A percentile compares a stretch with the other conserved stretches of the same genome.
These are phyloP conservation scores for Apiospora pterosperma DNA, from an alignment of 2,329 filamentous ascomycete species.

Conservation along the genomic window DNA sequence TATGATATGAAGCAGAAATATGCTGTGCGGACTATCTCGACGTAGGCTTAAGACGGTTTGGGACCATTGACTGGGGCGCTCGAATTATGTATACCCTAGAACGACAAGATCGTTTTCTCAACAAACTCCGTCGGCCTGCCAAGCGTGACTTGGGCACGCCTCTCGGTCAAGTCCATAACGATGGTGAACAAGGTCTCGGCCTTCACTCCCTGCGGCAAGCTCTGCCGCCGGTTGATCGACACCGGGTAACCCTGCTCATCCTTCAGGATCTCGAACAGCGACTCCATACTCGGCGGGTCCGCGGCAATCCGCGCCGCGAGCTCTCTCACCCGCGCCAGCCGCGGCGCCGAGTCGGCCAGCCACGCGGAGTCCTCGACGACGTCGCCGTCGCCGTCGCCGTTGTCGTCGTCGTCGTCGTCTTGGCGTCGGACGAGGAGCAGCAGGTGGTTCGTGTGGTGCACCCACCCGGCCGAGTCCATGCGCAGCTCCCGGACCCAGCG, in stretches of 20 bases:
- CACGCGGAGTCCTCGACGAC: slow-evolving; percentile 27
- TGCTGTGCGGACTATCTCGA: no score
- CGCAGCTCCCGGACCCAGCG: slow-evolving; percentile 22
- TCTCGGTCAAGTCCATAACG: slow-evolving; percentile 25
- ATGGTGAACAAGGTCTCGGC: slow-evolving; percentile 30
- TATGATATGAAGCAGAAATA: not conserved
- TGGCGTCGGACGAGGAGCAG: slow-evolving; percentile 12
- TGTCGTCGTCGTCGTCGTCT: slow-evolving; percentile 19
- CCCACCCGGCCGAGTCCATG: slow-evolving; percentile 26
- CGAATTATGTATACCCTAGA: not conserved
- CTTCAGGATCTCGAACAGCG: slow-evolving; percentile 21
- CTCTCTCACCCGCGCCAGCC: slow-evolving; percentile 21
- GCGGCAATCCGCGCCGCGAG: slow-evolving; percentile 13
- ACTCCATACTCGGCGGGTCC: slow-evolving; percentile 3
- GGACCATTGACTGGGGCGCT: not conserved
- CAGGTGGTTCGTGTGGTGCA: slow-evolving; percentile 44
- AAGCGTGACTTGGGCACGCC: slow-evolving; percentile 24
- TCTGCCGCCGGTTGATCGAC: slow-evolving; percentile 25
- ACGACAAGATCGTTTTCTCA: not conserved
- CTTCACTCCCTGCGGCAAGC: slow-evolving; percentile 10
- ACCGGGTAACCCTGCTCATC: slow-evolving; percentile 25
- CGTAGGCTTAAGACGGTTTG: not conserved
- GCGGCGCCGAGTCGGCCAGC: slow-evolving; percentile 25
- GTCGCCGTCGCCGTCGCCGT: slow-evolving; percentile 12
- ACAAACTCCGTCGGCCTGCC: slow-evolving; percentile 25